These are phyloP conservation scores for Raffaelea albimanens DNA, from an alignment of 2,329 filamentous ascomycete species.

Conservation along the genomic window DNA sequence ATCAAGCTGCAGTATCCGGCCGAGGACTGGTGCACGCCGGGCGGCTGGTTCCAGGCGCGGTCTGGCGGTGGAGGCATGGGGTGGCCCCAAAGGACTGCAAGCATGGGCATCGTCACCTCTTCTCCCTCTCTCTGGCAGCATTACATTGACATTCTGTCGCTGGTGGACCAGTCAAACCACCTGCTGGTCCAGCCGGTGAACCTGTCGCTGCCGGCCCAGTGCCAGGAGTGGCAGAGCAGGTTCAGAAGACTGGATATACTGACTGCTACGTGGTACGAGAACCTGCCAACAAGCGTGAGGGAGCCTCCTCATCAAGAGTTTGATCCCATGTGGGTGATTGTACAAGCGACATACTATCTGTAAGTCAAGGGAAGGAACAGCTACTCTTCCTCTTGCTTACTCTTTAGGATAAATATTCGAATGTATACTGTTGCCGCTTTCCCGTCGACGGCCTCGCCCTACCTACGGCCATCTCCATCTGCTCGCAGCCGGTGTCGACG, in stretches of 20 bases:
- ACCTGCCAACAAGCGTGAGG: constrained; percentile 3
- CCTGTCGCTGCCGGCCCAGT: constrained; percentile 7
- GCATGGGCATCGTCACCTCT: too few species aligned
- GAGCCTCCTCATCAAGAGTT: background rate
- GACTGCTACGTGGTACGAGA: constrained; percentile 5
- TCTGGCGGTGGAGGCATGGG: background rate
- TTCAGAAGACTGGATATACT: constrained; percentile 6
- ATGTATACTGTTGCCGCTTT: constrained; percentile 11
- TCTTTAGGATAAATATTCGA: constrained; percentile 4
- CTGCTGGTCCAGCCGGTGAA: constrained; percentile 11
- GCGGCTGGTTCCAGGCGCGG: constrained; percentile 5
- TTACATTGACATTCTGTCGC: constrained; percentile 7
- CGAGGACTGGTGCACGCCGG: constrained; percentile 7
- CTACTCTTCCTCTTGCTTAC: too few species aligned
- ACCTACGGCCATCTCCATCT: constrained; percentile 6
- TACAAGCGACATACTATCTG: too few species aligned
- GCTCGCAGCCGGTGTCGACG: constrained; percentile 6
- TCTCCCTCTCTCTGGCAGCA: constrained; percentile 9
- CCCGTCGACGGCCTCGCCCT: constrained; percentile 9
- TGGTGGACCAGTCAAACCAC: constrained; percentile 9
- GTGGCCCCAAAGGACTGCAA: too few species aligned
- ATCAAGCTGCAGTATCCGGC: constrained; percentile 9
- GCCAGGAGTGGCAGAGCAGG: constrained; percentile 11
- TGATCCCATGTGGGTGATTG: constrained; percentile 5
- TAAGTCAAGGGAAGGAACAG: too few species aligned